Evolutionary conservation across 768 basidiomycete genomes (phyloP).

Genomic region (Mrakia frigida): DNA sequence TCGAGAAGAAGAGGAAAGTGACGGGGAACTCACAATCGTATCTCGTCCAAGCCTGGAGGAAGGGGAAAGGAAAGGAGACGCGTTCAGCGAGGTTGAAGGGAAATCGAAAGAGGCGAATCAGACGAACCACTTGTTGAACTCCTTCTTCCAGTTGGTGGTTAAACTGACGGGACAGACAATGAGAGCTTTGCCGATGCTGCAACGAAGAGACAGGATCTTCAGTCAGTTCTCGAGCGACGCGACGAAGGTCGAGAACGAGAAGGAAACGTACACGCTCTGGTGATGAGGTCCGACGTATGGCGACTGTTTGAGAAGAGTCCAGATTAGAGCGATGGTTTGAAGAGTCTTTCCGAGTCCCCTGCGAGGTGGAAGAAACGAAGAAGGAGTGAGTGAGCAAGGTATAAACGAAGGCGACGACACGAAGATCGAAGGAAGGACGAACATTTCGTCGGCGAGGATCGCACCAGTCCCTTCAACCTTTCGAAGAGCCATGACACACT

Average conservation of each 20-base stretch:
- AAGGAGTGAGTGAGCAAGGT: not conserved
- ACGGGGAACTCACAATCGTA: not conserved
- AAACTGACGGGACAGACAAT: constrained; percentile 79
- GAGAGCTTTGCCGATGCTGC: constrained; percentile 66
- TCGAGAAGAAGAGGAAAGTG: not conserved
- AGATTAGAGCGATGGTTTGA: constrained; percentile 83
- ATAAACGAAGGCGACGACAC: constrained; percentile 30
- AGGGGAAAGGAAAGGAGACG: not conserved
- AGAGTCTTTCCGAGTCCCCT: constrained; percentile 96
- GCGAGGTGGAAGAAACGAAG: constrained; percentile 30
- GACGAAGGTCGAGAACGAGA: not conserved
- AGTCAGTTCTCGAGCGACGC: not conserved
- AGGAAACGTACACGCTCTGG: constrained; percentile 30
- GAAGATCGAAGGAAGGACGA: constrained; percentile 26
- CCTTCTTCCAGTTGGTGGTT: constrained; percentile 83
- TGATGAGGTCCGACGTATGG: constrained; percentile 52
- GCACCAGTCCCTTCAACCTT: constrained; percentile 85
- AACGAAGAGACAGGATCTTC: constrained; percentile 46
- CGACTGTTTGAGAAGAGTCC: constrained; percentile 87
- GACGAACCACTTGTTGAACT: constrained; percentile 84
- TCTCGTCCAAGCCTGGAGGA: constrained; percentile 51
- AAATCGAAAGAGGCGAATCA: not conserved
- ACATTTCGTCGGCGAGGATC: constrained; percentile 97
- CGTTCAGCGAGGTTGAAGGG: not conserved
- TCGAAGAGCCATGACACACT: constrained; percentile 88